Base-by-base conservation (phyloP, 208 protist species). In the Trypanosoma cruzi region DNA sequence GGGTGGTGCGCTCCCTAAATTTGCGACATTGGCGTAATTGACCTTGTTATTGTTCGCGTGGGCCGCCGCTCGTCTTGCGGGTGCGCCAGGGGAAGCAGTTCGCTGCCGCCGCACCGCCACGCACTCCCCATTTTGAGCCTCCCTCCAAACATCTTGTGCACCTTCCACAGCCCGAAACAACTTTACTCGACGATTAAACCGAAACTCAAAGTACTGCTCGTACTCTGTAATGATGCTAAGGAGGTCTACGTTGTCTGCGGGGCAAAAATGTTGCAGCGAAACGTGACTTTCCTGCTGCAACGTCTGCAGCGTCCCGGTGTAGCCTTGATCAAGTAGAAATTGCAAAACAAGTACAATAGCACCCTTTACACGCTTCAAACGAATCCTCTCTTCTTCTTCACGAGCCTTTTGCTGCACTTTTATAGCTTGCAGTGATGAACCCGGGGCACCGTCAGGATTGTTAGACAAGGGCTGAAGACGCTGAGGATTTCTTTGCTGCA, bases 181-280 rank as follows among this genome's bases (percentile, higher is more conserved):
- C 59, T 92, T 93, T 6, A 90, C 90, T 42, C 84, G 83, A n/a
- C 86, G 82, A 52, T 89, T 82, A 60, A 88, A 89, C 44, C 91
- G 91, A 63, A 96, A 86, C 63, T 94, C 78, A 78, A 91, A 94
- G 73, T 93, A 96, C 34, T 96, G 79, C 75, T 97, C 93, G 68
- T 81, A 97, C 68, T 97, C 89, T 20, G 73, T 64, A 10, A 96
- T 64, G 34, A 96, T 73, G 22, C 77, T 82, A 26, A 93, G 64
- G 18, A 97, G 76, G 79, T 96, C 91, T 66, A 97, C 88, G 70
- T 97, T 97, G 75, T 97, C 93, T 13, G 93, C 93, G 16, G 76
- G 75, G 73, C 71, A 77, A 64, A 85, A 85, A 44, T 92, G 75
- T 20, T 80, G 68, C 22, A 97, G 76, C 10, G 87, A 84, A 22